Base-by-base conservation (phyloP, 176 grass and related monocot genomes). In the Dactylis glomerata region DNA sequence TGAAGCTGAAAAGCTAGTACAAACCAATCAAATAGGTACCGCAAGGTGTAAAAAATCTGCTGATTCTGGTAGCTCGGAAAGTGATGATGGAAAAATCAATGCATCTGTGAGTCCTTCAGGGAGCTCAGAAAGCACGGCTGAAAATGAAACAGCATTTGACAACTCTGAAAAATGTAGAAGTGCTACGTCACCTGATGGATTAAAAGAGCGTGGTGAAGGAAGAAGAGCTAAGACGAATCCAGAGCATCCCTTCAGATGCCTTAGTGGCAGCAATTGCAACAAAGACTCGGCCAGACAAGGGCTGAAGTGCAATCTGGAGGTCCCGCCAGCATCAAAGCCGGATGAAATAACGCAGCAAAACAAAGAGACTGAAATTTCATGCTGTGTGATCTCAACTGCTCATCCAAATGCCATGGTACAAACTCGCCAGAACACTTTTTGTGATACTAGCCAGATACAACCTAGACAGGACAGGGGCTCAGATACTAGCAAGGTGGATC, bases 331-430 rank as follows among this genome's bases (percentile, higher is more conserved):
- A 62, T 32, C 73, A 71, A 70, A 71, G 49, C n/a, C 51, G 49
- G 31, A 50, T 87, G 79, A 57, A 87, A 68, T 82, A 64, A 55
- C 40, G 5, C 59, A 82, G 49, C 72, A 67, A 42, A 77, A 87
- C 19, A 28, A 69, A 68, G 50, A 77, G 27, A 63, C 67, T 23
- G 68, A 77, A 33, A 30, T 57, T 87, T 10, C 63, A 24, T 57
- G 46, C 30, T 45, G 26, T n/a, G 68, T 22, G 46, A 10, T 38
- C 55, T 70, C 50, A 45, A 58, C 27, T 73, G 76, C 13, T 73
- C 54, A 86, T 72, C 51, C 26, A 79, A 38, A 78, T 78, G 49
- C 66, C 41, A 30, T 16, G 30, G 33, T 64, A 36, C 77, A 81
- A 74, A 64, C n/a, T 65, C 26, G n/a, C 76, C 20, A 34, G 62